These are phyloP conservation scores for Ascoidea tarda DNA, from an alignment of 805 yeast genomes.

Conservation along the genomic window DNA sequence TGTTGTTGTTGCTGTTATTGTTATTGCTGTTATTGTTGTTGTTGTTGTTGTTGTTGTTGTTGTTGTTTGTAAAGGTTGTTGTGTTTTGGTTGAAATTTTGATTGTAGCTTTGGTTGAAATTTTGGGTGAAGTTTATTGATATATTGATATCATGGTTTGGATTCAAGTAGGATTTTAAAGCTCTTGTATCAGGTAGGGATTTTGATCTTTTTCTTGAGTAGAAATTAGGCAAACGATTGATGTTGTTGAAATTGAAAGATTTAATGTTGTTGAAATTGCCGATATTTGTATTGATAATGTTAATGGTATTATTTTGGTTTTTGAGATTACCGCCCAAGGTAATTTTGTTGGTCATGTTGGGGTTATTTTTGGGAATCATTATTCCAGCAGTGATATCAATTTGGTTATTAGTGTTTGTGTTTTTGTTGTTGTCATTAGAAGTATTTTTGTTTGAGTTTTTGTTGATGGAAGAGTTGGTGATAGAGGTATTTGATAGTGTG, in stretches of 20 bases:
- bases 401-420: background rate
- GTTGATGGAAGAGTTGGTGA: background rate
- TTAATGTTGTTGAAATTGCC: background rate
- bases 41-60: conserved; percentile 1
- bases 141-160: background rate
- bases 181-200: background rate
- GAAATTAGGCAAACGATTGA: too few species aligned
- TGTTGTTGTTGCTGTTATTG: too few species aligned
- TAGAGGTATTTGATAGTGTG: conserved; percentile 6
- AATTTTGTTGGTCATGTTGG: background rate
- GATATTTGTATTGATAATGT: background rate
- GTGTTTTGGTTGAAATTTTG: background rate
- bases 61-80: background rate
- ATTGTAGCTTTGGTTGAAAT: background rate
- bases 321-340: background rate
- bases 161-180: too few species aligned
- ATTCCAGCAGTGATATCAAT: too few species aligned
- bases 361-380: too few species aligned
- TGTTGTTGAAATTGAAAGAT: background rate
- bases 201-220: background rate
- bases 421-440: background rate
- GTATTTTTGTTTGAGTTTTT: background rate
- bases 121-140: background rate
- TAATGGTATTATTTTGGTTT: background rate
- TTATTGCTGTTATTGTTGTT: conserved; percentile 1